Conservation (phyloP, 2,329 filamentous ascomycete species). For the Colletotrichum zoysiae region DNA sequence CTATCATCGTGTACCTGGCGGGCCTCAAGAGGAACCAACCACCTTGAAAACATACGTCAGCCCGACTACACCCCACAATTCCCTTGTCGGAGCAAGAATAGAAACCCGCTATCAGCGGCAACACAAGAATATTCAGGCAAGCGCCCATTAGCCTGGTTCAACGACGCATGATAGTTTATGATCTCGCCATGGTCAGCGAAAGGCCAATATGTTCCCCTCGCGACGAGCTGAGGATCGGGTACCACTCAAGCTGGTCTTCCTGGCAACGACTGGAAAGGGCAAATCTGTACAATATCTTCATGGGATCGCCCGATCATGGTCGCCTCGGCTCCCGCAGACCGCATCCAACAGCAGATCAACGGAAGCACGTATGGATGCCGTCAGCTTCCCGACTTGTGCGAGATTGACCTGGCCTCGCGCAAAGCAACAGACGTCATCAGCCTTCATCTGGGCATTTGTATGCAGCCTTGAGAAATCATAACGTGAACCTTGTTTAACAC, state of each 20-base stretch:
- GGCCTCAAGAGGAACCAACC: too few species aligned
- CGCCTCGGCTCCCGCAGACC: not conserved
- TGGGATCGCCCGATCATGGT: not conserved
- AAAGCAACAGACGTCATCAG: not conserved
- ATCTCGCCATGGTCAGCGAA: not conserved
- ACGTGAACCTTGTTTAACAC: not conserved
- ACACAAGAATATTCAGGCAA: conserved; percentile 1
- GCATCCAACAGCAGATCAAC: conserved; percentile 1
- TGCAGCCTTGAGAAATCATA: not conserved
- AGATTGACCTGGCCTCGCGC: conserved; percentile 4
- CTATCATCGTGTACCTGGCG: too few species aligned
- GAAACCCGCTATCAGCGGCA: conserved; percentile 23
- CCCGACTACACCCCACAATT: not conserved
- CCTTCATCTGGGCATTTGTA: not conserved
- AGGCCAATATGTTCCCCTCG: conserved; percentile 21
- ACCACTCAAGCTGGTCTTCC: not conserved
- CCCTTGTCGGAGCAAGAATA: conserved; percentile 17
- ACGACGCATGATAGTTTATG: conserved; percentile 7
- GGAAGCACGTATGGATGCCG: not conserved
- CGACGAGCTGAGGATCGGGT: conserved; percentile 18
- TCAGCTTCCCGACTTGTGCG: conserved; percentile 25
- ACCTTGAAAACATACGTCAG: too few species aligned
- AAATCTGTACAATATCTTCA: not conserved
- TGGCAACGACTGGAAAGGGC: conserved; percentile 1
- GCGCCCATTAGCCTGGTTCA: conserved; percentile 21